phyloP scores from a whole-genome alignment of 2,329 filamentous ascomycete species.

The Aspergillus ruber region DNA sequence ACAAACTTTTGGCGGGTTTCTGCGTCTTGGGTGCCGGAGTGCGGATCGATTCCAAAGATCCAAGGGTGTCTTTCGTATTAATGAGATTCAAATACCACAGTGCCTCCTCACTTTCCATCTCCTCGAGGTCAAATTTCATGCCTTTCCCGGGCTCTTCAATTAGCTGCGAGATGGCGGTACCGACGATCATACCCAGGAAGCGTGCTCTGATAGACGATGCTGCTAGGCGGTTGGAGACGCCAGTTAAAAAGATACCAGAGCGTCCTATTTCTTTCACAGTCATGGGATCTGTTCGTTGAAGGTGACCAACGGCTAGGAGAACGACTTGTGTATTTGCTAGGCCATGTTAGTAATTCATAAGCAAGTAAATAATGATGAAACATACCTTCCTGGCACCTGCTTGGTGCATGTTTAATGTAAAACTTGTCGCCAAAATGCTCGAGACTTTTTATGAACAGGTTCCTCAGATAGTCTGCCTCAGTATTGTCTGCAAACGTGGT shows the following conservation, averaged over 20 bases:
- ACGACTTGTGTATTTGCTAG: conserved; percentile 72
- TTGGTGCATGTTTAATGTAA: conserved; percentile 76
- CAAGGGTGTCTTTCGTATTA: conserved; percentile 56
- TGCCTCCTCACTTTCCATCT: conserved; percentile 66
- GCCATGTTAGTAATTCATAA: conserved; percentile 15
- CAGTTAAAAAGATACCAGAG: conserved; percentile 65
- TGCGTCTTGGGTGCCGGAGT: conserved; percentile 5
- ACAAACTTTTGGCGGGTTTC: conserved; percentile 2
- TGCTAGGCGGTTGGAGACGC: conserved; percentile 77
- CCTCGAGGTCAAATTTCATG: conserved; percentile 79
- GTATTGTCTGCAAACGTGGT: conserved; percentile 51
- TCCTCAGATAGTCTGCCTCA: conserved; percentile 38
- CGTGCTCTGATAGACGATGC: conserved; percentile 68
- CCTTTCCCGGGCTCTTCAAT: conserved; percentile 61
- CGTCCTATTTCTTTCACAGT: conserved; percentile 64
- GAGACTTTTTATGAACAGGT: conserved; percentile 61
- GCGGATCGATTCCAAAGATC: conserved; percentile 50
- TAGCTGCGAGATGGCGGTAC: conserved; percentile 62
- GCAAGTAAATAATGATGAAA: neutral
- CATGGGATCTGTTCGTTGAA: conserved; percentile 60
- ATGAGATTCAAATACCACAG: conserved; percentile 66
- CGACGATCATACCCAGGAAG: conserved; percentile 83
- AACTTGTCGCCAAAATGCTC: conserved; percentile 75
- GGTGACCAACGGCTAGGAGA: conserved; percentile 68
- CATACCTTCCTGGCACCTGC: conserved; percentile 81